Percentiles rank a stretch among this genome's conserved stretches.
Conservation (phyloP, 192 early-diverging fungal species). For the Jimgerdemannia lactiflua region DNA sequence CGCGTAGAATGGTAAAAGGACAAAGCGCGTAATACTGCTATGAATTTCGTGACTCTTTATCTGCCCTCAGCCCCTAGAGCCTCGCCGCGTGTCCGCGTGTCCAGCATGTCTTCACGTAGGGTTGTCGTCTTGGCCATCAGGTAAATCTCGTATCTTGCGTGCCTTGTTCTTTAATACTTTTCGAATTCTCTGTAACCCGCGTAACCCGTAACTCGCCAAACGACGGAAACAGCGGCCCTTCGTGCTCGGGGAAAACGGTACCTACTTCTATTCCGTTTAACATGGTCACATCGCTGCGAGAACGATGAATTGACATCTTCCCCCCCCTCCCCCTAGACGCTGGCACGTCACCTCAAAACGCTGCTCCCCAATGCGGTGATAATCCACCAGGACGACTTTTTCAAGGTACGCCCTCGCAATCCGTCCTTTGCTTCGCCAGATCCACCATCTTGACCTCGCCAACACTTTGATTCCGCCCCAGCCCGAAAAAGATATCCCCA, state of each 20-base stretch:
- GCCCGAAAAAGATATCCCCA: slow-evolving; percentile 63
- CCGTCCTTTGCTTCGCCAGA: neutral
- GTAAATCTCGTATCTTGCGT: too few relatives aligned
- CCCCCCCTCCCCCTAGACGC: slow-evolving; percentile 26
- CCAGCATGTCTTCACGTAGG: too few relatives aligned
- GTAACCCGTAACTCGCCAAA: too few relatives aligned
- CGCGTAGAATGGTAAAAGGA: too few relatives aligned
- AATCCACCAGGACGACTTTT: slow-evolving; percentile 78
- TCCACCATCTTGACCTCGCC: neutral
- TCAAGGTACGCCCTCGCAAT: slow-evolving; percentile 30
- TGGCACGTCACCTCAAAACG: slow-evolving; percentile 52
- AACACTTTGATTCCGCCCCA: neutral
- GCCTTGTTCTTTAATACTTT: too few relatives aligned
- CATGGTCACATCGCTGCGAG: too few relatives aligned
- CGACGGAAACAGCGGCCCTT: slow-evolving; percentile 49
- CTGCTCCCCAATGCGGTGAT: slow-evolving; percentile 57
- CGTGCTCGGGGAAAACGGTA: slow-evolving; percentile 73
- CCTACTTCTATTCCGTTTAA: neutral
- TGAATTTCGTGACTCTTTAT: too few relatives aligned
- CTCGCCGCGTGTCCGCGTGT: too few relatives aligned
- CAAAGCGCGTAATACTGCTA: too few relatives aligned
- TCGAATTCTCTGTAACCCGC: too few relatives aligned
- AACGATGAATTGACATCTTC: neutral
- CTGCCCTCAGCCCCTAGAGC: too few relatives aligned
- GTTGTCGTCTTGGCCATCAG: too few relatives aligned